Conservation (phyloP, 306 rosid genomes). For the Trifolium subterraneum region DNA sequence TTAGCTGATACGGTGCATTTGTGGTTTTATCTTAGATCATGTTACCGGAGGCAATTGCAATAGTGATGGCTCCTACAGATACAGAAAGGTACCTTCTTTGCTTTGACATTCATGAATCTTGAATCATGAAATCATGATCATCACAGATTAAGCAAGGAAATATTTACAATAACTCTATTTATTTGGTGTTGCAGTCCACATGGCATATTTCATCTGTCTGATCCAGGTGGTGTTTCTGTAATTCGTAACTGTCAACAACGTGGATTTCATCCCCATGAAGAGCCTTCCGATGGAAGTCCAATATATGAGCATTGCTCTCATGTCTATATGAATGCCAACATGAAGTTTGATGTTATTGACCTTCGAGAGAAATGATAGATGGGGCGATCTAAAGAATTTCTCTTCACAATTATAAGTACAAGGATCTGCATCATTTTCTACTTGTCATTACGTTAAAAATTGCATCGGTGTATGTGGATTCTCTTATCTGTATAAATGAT, state of each 20-base stretch:
- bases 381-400: slow-evolving; percentile 13
- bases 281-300: slow-evolving; percentile 83
- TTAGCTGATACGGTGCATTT: slow-evolving; percentile 35
- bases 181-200: slow-evolving; percentile 80
- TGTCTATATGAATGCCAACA: slow-evolving; percentile 78
- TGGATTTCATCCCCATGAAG: slow-evolving; percentile 99
- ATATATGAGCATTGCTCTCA: slow-evolving; percentile 98
- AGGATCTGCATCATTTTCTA: slow-evolving; percentile 31
- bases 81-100: slow-evolving; percentile 59
- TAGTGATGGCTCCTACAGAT: slow-evolving; percentile 99
- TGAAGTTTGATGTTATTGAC: slow-evolving; percentile 78
- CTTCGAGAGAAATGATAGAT: slow-evolving; percentile 62
- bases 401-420: slow-evolving; percentile 34
- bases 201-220: slow-evolving; percentile 96
- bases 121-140: not conserved
- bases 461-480: slow-evolving; percentile 40
- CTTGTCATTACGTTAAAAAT: slow-evolving; percentile 32
- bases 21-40: slow-evolving; percentile 72
- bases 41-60: slow-evolving; percentile 98
- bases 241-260: slow-evolving; percentile 91
- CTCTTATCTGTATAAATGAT: slow-evolving; percentile 41
- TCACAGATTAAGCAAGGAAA: slow-evolving; percentile 26
- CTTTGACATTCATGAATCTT: slow-evolving; percentile 28
- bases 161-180: slow-evolving; percentile 32
- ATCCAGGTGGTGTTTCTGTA: slow-evolving; percentile 89